A percentile compares a stretch with the other conserved stretches of the same genome.
Evolutionary conservation across 2,329 filamentous ascomycete genomes (phyloP).

Genomic region (Alternaria metachromatica): DNA sequence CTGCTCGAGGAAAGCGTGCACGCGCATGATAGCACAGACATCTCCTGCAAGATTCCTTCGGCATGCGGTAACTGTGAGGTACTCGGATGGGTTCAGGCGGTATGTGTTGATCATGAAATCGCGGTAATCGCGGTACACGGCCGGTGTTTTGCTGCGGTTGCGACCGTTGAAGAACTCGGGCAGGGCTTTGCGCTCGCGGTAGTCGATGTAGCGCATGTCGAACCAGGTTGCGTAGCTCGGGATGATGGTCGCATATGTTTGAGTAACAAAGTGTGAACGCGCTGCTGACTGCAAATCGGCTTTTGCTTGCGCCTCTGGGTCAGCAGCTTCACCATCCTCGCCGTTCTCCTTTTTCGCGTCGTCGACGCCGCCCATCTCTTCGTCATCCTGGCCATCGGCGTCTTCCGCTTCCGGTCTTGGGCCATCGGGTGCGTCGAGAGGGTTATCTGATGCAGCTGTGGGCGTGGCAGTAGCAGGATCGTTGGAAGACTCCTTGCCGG

Average conservation of each 20-base stretch:
- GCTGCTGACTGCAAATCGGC: slow-evolving; percentile 83
- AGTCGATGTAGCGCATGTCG: slow-evolving; percentile 92
- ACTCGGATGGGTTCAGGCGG: slow-evolving; percentile 92
- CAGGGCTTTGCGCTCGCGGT: slow-evolving; percentile 90
- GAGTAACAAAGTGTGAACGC: slow-evolving; percentile 87
- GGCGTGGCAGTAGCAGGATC: slow-evolving; percentile 67
- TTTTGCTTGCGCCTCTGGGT: slow-evolving; percentile 71
- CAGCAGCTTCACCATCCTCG: slow-evolving; percentile 36
- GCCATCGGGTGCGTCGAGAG: slow-evolving; percentile 72
- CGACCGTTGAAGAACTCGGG: slow-evolving; percentile 98
- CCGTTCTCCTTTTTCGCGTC: slow-evolving; percentile 49
- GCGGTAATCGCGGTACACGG: slow-evolving; percentile 98
- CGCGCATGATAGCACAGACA: slow-evolving; percentile 98
- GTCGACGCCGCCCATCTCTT: slow-evolving; percentile 65
- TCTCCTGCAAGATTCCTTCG: slow-evolving; percentile 93
- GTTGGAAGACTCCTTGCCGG: slow-evolving; percentile 52
- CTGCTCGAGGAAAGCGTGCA: slow-evolving; percentile 96
- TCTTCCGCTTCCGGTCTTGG: slow-evolving; percentile 65
- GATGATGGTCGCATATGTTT: slow-evolving; percentile 94
- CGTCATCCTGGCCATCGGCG: slow-evolving; percentile 69
- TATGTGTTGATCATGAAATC: slow-evolving; percentile 99
- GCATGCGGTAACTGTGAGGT: slow-evolving; percentile 95
- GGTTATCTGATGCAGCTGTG: slow-evolving; percentile 65
- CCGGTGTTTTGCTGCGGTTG: slow-evolving; percentile 96
- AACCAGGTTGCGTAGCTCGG: slow-evolving; percentile 99